Evolutionary conservation across 2,329 filamentous ascomycete species (phyloP).

Genomic region (Fusarium liriodendri): DNA sequence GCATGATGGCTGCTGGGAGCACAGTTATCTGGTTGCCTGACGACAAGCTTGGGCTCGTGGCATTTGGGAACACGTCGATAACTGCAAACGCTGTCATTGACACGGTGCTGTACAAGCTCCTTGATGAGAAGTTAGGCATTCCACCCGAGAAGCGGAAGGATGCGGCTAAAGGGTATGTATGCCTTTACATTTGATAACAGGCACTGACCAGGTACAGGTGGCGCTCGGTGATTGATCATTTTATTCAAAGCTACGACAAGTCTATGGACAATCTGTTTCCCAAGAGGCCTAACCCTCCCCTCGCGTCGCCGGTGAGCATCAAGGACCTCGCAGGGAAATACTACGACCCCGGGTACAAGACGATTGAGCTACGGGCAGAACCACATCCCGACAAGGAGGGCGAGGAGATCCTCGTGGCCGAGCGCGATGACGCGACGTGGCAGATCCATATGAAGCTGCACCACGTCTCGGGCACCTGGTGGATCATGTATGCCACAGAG

Average conservation of each 20-base stretch:
- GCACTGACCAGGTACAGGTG: slow-evolving; percentile 16
- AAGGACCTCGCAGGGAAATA: slow-evolving; percentile 56
- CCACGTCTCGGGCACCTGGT: slow-evolving; percentile 45
- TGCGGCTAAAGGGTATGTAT: slow-evolving; percentile 26
- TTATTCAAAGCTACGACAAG: slow-evolving; percentile 41
- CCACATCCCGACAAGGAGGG: slow-evolving; percentile 15
- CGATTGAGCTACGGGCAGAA: slow-evolving; percentile 32
- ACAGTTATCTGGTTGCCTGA: slow-evolving; percentile 49
- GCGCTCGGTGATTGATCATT: not conserved
- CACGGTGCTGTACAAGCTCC: slow-evolving; percentile 42
- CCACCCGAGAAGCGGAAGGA: slow-evolving; percentile 33
- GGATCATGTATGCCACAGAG: slow-evolving; percentile 35
- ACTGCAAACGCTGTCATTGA: slow-evolving; percentile 50
- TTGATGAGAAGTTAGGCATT: slow-evolving; percentile 46
- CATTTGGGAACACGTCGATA: slow-evolving; percentile 55
- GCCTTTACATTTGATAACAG: not conserved
- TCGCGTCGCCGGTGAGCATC: slow-evolving; percentile 50
- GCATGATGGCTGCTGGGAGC: slow-evolving; percentile 42
- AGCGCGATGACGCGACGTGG: slow-evolving; percentile 41
- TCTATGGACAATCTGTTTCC: slow-evolving; percentile 53
- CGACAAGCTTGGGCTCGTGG: slow-evolving; percentile 46
- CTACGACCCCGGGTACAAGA: slow-evolving; percentile 55
- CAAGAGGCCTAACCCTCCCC: slow-evolving; percentile 46
- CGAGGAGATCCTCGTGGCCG: slow-evolving; percentile 38
- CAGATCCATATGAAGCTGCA: slow-evolving; percentile 33